Evolutionary conservation across 208 protist genomes (phyloP).

Genomic region (Trypanosoma platydactyli): DNA sequence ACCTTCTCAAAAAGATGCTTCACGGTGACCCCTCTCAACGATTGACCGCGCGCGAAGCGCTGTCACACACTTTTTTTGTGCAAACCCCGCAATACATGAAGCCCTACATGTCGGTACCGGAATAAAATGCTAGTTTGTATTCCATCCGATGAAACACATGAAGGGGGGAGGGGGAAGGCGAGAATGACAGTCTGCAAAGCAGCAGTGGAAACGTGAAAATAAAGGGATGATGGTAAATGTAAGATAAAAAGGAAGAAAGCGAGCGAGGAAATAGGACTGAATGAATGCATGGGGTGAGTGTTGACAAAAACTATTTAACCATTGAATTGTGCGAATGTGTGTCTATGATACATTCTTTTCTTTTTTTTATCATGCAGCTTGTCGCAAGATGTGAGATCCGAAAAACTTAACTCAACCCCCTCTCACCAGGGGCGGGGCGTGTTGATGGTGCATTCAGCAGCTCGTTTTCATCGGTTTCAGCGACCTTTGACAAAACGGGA

Average conservation of each 20-base stretch:
- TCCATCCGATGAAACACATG: neutral
- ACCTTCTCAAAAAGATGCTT: slow-evolving; percentile 66
- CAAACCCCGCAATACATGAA: slow-evolving; percentile 48
- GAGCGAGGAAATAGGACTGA: neutral
- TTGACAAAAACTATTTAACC: no score
- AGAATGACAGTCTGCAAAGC: slow-evolving; percentile 6
- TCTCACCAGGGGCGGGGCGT: no score
- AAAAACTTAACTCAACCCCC: no score
- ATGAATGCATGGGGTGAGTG: no score
- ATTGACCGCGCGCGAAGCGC: slow-evolving; percentile 55
- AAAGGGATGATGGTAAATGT: neutral
- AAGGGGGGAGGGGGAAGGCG: neutral
- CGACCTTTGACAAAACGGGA: no score
- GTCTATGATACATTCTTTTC: no score
- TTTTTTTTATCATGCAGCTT: no score
- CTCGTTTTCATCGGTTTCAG: no score
- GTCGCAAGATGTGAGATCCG: no score
- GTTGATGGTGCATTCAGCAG: no score
- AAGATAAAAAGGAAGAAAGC: slow-evolving; percentile 1
- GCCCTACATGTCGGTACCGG: slow-evolving; percentile 14
- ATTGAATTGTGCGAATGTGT: no score
- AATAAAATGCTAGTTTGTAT: neutral
- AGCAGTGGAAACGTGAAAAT: no score
- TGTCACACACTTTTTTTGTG: slow-evolving; percentile 73
- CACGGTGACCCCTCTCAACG: slow-evolving; percentile 51